Evolutionary conservation across 164 flowering plant genomes (phyloP).

Genomic region (Macadamia integrifolia): DNA sequence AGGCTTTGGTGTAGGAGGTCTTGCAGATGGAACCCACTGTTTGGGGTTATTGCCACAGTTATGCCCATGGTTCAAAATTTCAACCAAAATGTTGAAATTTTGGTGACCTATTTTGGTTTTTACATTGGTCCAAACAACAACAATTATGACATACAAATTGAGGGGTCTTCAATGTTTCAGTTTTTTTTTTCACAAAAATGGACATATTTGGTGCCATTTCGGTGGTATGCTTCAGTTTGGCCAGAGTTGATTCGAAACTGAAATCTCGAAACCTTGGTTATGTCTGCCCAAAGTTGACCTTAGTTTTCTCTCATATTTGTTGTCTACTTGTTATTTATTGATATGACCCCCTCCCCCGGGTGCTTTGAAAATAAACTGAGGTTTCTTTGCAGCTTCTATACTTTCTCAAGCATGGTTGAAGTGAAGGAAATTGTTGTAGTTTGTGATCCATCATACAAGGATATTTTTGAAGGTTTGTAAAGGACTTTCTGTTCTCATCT

Average conservation of each 20-base stretch:
- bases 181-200: neutral
- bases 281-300: neutral
- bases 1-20: constrained; percentile 1
- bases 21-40: neutral
- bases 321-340: neutral
- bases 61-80: too few species aligned
- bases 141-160: neutral
- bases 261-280: too few species aligned
- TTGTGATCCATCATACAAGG: constrained; percentile 93
- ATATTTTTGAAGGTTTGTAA: constrained; percentile 79
- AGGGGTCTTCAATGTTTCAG: neutral
- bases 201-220: too few species aligned
- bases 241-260: too few species aligned
- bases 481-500: constrained; percentile 1
- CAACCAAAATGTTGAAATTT: too few species aligned
- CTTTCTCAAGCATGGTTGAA: constrained; percentile 68
- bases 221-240: too few species aligned
- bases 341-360: neutral
- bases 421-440: constrained; percentile 95
- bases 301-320: neutral
- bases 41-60: too few species aligned
- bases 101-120: too few species aligned
- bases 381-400: constrained; percentile 64
- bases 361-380: constrained; percentile 3
- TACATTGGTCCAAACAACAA: too few species aligned